Evolutionary conservation across 139 green algal species (phyloP), one percentile per base, ranked within the genome.

Genomic region (Tetraselmis chui): DNA sequence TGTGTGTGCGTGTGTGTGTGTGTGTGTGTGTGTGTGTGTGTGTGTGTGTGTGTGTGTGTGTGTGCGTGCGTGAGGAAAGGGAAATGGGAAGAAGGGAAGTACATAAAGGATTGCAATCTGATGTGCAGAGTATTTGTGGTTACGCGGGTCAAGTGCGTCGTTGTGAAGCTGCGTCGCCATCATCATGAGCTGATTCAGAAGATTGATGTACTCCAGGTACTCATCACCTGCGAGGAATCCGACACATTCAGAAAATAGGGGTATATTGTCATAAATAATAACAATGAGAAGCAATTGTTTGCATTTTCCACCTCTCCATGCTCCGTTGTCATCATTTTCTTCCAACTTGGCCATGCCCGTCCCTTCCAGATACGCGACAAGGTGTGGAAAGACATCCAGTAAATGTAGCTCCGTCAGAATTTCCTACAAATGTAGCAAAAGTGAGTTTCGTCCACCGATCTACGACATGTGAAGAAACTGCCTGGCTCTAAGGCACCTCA

Each of bases 81-180:
- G 26, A 77, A 11, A 25, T 31, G 29, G 74, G 74, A 2, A n/a
- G 22, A 25, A 26, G 76, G 18, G 59, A 91, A 87, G 89, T 79
- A 92, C 89, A 83, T 93, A 93, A 1, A 93, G 86, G 32, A 93
- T 85, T 2, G 89, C 89, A 22, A 90, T 83, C 74, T 93, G 89
- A 84, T 93, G 89, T 23, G 89, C 89, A 1, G 84, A 45, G 81
- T 93, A 93, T 76, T 93, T 93, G 85, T 93, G 89, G 82, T 93
- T 87, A 75, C 87, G 81, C 24, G 87, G 85, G n/a, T 85, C 82
- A 32, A 84, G 87, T 1, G 89, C 88, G 45, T 93, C 89, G 59
- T 93, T 86, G 84, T 91, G 90, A 26, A 93, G 84, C 88, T 93
- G 89, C 30, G 88, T 91, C 83, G 85, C 85, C 88, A 93, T 89